Evolutionary conservation across 2,329 filamentous ascomycete species (phyloP), one percentile per base, ranked within the genome.

Genomic region (Fusarium acutatum): DNA sequence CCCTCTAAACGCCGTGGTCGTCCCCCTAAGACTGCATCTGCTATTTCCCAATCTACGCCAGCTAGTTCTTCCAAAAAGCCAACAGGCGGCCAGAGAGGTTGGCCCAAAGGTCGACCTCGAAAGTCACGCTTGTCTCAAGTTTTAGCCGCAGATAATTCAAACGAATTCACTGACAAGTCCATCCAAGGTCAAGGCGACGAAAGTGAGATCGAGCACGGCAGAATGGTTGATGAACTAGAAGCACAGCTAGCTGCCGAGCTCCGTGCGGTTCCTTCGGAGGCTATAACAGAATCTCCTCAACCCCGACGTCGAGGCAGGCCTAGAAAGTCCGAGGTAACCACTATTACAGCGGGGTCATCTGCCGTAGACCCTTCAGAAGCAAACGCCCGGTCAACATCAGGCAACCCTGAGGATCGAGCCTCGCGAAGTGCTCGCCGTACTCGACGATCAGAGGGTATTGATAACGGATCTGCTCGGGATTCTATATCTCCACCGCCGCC

Each of bases 21-120:
- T 40, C 82, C 83, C 9, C 78, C 80, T 15, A 83, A 79, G 69
- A 79, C 75, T 40, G 60, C 69, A 44, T 73, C 64, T 5, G 49
- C 64, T 28, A 28, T 52, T 12, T 40, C 60, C 17, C 41, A 41
- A 35, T 28, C 67, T 34, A 63, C 69, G 7, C 40, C 67, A 17
- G 43, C 38, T 28, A 46, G 53, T 18, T 54, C 60, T 18, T 61
- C 43, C 7, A 79, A 74, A 44, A 74, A 65, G 30, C 69, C 79
- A n/a, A 76, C 73, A 38, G 56, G 65, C 22, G 59, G 76, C 30
- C 76, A 79, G n/a, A 77, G 70, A 34, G 71, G 71, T 30, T 49
- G 75, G 49, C 67, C 75, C 5, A 79, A 77, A 46, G 81, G 80
- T 28, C 76, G 81, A n/a, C 77, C 80, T 34, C 75, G 74, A 47